Evolutionary conservation across 1,284 basidiomycete species (phyloP), one percentile per base, ranked within the genome.

Genomic region (Xerocomus cyaneibrunnescens): DNA sequence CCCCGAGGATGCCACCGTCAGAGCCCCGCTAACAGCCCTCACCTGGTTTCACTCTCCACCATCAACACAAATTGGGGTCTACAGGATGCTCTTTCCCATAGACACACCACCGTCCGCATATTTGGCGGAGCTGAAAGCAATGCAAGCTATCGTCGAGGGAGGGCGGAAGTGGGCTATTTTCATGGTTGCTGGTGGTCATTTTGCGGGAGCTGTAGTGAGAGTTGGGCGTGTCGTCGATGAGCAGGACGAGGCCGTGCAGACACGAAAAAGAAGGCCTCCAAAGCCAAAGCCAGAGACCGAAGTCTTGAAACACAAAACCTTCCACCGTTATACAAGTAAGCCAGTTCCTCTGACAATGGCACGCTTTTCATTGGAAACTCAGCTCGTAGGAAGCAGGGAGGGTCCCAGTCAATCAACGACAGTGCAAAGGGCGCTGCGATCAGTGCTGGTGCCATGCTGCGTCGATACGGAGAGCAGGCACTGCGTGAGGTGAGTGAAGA

Each of bases 311-410:
- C 93, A 97, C 68, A 99, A 99, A 73, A 98, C 97, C 0, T 99
- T 98, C 71, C 97, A 99, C 71, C 86, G 97, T 7, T 99, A 99
- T 70, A 99, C 97, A 0, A 99, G 94, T 96, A 54, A 54, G 82
- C 72, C 17, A 10, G 7, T 7, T 43, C 50, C 6, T 23, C 31
- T 35, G n/a, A 28, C 13, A 45, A 22, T 19, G n/a, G 25, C 27
- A 34, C 1, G 5, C 2, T 22, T 50, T 48, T 61, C 16, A 55
- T 45, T 9, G 34, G 19, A 34, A 23, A 23, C 7, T 6, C 48
- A 97, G 94, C 97, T 35, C 90, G 97, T 60, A 80, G 92, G 58
- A 99, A 99, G 71, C 97, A 99, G 75, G 97, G 97, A 70, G 97
- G 97, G 0, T 89, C 92, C 0, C 97, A 99, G 72, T 87, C 87